Conservation (phyloP, 176 grass and related monocot genomes). For the Ensete ventricosum region DNA sequence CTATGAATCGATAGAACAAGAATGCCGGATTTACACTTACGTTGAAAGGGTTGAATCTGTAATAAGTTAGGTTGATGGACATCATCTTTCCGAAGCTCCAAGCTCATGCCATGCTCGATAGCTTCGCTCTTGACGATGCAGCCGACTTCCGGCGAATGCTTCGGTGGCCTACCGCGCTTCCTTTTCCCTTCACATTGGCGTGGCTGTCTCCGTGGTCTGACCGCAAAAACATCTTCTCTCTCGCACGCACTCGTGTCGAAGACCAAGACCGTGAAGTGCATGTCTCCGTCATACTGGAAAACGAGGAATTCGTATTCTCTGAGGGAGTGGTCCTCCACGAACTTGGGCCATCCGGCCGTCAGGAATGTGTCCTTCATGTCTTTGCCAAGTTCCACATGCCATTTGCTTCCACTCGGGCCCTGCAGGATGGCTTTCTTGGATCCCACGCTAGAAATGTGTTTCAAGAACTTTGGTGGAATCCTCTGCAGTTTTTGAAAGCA, state of each 20-base stretch:
- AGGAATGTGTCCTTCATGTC: constrained; percentile 51
- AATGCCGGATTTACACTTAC: background rate
- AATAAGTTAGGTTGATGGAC: background rate
- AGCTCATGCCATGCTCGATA: background rate
- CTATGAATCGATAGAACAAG: too few relatives aligned
- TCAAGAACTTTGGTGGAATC: constrained; percentile 71
- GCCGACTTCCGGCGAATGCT: background rate
- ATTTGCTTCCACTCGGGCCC: constrained; percentile 52
- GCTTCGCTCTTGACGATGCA: background rate
- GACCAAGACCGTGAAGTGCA: constrained; percentile 48
- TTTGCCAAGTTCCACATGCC: constrained; percentile 46
- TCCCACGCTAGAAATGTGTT: constrained; percentile 47
- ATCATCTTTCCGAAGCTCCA: background rate
- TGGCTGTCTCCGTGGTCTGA: background rate
- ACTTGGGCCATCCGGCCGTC: constrained; percentile 53
- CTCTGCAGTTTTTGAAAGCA: constrained; percentile 38
- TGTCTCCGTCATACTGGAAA: constrained; percentile 33
- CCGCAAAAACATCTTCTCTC: constrained; percentile 16
- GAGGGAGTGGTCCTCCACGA: constrained; percentile 52
- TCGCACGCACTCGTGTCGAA: constrained; percentile 59
- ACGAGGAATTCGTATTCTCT: constrained; percentile 59
- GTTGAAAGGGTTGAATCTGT: background rate
- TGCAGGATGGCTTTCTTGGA: constrained; percentile 43
- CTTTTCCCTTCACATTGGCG: background rate
- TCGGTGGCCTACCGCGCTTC: background rate